Evolutionary conservation across 768 basidiomycete genomes (phyloP).

Genomic region (Omphalotus guepiniiformis): DNA sequence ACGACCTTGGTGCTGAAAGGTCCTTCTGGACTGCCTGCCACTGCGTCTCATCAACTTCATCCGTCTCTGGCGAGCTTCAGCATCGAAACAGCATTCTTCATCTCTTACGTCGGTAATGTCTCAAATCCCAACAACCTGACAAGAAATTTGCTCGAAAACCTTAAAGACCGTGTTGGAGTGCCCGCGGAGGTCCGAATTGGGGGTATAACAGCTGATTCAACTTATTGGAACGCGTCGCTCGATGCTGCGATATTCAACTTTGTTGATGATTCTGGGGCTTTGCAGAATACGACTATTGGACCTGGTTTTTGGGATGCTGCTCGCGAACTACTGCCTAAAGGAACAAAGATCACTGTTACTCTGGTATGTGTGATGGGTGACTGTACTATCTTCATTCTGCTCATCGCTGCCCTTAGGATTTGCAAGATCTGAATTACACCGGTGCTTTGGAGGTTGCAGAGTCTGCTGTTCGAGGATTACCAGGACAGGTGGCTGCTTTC

Average conservation of each 20-base stretch:
- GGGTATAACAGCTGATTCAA: constrained; percentile 52
- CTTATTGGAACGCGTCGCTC: constrained; percentile 41
- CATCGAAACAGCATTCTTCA: constrained; percentile 52
- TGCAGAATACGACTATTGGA: constrained; percentile 49
- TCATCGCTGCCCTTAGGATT: constrained; percentile 29
- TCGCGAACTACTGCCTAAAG: constrained; percentile 35
- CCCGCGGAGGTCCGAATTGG: constrained; percentile 47
- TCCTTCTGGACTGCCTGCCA: constrained; percentile 36
- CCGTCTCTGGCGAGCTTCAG: constrained; percentile 49
- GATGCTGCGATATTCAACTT: constrained; percentile 38
- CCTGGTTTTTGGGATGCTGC: constrained; percentile 47
- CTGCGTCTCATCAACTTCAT: constrained; percentile 39
- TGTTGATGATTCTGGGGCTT: constrained; percentile 36
- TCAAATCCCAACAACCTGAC: constrained; percentile 40
- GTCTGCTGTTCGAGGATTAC: constrained; percentile 35
- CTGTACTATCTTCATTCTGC: not conserved
- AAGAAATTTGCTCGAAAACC: constrained; percentile 39
- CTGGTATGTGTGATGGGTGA: constrained; percentile 25
- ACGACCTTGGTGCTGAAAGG: constrained; percentile 32
- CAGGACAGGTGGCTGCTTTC: constrained; percentile 35
- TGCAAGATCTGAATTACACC: constrained; percentile 38
- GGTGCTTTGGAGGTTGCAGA: constrained; percentile 40
- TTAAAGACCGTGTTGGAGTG: constrained; percentile 39
- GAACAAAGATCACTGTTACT: constrained; percentile 44
- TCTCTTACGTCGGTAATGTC: constrained; percentile 44